A percentile compares a stretch with the other conserved stretches of the same genome.
Evolutionary conservation across 1,139 yeast species (phyloP).

Genomic region (Kurtzmaniella quercitrusa): DNA sequence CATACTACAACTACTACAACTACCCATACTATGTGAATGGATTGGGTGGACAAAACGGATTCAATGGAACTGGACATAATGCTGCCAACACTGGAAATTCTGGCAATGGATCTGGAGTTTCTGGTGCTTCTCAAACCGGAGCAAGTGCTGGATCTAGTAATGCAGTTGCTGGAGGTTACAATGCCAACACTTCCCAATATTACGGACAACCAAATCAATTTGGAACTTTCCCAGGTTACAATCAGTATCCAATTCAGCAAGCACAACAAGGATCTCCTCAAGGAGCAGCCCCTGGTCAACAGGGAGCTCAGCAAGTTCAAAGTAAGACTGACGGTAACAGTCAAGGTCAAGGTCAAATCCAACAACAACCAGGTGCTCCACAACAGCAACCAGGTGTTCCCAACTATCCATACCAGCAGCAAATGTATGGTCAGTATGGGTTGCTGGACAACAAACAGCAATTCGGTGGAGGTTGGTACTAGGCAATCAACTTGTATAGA

Average conservation of each 20-base stretch:
- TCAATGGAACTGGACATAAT: slow-evolving; percentile 14
- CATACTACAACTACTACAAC: slow-evolving; percentile 42
- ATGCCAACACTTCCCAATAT: slow-evolving; percentile 24
- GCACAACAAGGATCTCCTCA: slow-evolving; percentile 8
- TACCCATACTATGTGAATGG: slow-evolving; percentile 35
- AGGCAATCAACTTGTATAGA: slow-evolving; percentile 9
- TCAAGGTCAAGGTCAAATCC: slow-evolving; percentile 21
- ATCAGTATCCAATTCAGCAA: slow-evolving; percentile 29
- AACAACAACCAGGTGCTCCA: slow-evolving; percentile 24
- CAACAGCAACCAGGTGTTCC: slow-evolving; percentile 35
- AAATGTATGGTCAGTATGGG: slow-evolving; percentile 37
- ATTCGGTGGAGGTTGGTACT: slow-evolving; percentile 37
- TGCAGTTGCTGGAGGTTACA: slow-evolving; percentile 15
- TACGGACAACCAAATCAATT: slow-evolving; percentile 37
- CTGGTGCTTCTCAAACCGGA: slow-evolving; percentile 2
- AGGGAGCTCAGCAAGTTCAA: slow-evolving; percentile 16
- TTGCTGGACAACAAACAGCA: slow-evolving; percentile 38
- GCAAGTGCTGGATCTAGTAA: slow-evolving; percentile 8
- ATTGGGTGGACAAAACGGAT: slow-evolving; percentile 23
- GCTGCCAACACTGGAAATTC: slow-evolving; percentile 10
- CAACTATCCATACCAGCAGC: slow-evolving; percentile 44
- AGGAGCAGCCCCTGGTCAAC: slow-evolving; percentile 18
- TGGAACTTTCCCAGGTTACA: slow-evolving; percentile 34
- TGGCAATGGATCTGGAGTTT: slow-evolving; percentile 6
- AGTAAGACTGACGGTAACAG: slow-evolving; percentile 5